These are phyloP conservation scores for Linderniella brevidens DNA, from an alignment of 257 asterid species.

Conservation along the genomic window DNA sequence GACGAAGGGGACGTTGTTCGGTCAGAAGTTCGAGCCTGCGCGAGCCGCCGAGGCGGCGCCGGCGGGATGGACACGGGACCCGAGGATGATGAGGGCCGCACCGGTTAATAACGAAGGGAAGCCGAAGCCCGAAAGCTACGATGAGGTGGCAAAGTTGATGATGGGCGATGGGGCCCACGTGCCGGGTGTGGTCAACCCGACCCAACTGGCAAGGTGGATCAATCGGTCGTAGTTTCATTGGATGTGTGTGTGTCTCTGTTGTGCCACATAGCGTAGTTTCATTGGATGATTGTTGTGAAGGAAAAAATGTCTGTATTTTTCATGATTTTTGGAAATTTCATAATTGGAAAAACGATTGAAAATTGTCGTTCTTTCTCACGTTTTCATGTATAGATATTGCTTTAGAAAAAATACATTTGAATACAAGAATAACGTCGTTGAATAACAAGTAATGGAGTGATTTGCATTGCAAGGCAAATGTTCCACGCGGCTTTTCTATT, in stretches of 20 bases:
- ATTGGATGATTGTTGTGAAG: too few relatives aligned
- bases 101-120: conserved; percentile 13
- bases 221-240: neutral
- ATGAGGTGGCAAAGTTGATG: conserved; percentile 36
- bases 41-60: conserved; percentile 28
- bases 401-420: too few relatives aligned
- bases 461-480: too few relatives aligned
- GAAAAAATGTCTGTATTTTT: too few relatives aligned
- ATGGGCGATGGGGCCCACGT: conserved; percentile 33
- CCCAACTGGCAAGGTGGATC: conserved; percentile 31
- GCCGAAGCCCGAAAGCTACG: conserved; percentile 20
- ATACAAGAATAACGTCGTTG: too few relatives aligned
- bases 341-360: too few relatives aligned
- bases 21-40: conserved; percentile 33
- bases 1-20: conserved; percentile 33
- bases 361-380: too few relatives aligned
- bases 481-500: too few relatives aligned
- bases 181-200: conserved; percentile 46
- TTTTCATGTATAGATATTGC: too few relatives aligned
- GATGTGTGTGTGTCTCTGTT: too few relatives aligned
- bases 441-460: too few relatives aligned
- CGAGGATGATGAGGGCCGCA: neutral
- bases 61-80: conserved; percentile 1
- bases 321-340: neutral
- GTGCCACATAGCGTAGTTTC: too few relatives aligned